Percentiles rank a stretch among this genome's conserved stretches.
These are phyloP conservation scores for Fusarium chaquense DNA, from an alignment of 2,329 filamentous ascomycete genomes.

Conservation along the genomic window DNA sequence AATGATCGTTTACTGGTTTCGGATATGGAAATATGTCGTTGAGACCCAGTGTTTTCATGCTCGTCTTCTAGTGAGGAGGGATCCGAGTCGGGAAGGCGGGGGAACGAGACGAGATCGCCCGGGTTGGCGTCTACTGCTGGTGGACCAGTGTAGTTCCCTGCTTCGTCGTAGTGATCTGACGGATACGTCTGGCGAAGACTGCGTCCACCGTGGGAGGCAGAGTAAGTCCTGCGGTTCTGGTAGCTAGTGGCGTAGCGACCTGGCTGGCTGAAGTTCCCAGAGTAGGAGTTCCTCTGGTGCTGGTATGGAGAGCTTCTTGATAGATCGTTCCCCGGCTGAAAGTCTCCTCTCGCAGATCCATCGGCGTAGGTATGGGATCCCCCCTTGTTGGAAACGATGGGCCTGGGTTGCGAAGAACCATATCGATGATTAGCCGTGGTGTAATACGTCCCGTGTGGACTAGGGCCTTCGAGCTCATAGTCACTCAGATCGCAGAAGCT, in stretches of 20 bases:
- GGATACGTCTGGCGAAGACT: slow-evolving; percentile 29
- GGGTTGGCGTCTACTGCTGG: slow-evolving; percentile 5
- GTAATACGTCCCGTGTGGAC: slow-evolving; percentile 25
- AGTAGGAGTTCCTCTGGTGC: slow-evolving; percentile 14
- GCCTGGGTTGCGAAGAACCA: slow-evolving; percentile 5
- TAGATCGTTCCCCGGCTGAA: background rate
- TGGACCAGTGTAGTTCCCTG: slow-evolving; percentile 31
- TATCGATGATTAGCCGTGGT: slow-evolving; percentile 6
- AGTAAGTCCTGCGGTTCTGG: slow-evolving; percentile 22
- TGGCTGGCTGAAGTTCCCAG: slow-evolving; percentile 28
- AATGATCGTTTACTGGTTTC: slow-evolving; percentile 10
- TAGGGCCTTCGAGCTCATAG: slow-evolving; percentile 12
- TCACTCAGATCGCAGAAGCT: background rate
- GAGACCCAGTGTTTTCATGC: background rate
- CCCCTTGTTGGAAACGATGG: background rate
- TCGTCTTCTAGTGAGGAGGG: slow-evolving; percentile 10
- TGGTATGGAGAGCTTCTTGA: slow-evolving; percentile 12
- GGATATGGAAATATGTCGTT: background rate
- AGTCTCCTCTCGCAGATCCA: background rate
- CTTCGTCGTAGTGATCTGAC: slow-evolving; percentile 30
- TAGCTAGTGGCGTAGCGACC: slow-evolving; percentile 23
- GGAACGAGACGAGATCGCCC: slow-evolving; percentile 27
- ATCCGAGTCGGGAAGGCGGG: slow-evolving; percentile 26
- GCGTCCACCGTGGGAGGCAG: slow-evolving; percentile 15
- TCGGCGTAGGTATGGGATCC: background rate